phyloP scores from a whole-genome alignment of 768 basidiomycete species.

The Tylopilus rubrobrunneus region DNA sequence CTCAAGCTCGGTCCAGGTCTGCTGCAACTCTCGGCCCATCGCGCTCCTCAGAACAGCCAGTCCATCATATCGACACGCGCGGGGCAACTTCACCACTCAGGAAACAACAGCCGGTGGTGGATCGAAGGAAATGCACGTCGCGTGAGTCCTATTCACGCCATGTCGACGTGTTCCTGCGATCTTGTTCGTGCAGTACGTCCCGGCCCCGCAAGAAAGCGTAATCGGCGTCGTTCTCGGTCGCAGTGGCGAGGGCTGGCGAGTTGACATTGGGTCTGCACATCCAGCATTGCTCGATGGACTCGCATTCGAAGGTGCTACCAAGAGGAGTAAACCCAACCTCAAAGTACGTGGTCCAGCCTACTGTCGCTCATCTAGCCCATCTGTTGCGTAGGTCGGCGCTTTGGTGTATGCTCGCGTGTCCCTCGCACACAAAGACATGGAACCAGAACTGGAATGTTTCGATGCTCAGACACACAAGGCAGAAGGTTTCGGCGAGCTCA shows the following conservation, averaged over 20 bases:
- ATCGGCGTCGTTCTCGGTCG: slow-evolving; percentile 78
- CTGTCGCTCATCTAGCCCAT: slow-evolving; percentile 5
- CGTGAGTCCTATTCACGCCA: slow-evolving; percentile 44
- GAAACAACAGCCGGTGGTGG: slow-evolving; percentile 81
- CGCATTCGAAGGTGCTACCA: slow-evolving; percentile 95
- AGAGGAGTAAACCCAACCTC: slow-evolving; percentile 89
- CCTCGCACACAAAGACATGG: slow-evolving; percentile 95
- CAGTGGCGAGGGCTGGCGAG: slow-evolving; percentile 85
- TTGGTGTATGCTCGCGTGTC: slow-evolving; percentile 91
- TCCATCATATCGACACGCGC: slow-evolving; percentile 60
- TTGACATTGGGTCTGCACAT: slow-evolving; percentile 91
- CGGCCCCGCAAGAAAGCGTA: slow-evolving; percentile 85
- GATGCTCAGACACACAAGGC: slow-evolving; percentile 90
- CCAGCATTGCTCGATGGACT: slow-evolving; percentile 80
- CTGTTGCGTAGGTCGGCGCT: slow-evolving; percentile 67
- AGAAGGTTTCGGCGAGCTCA: slow-evolving; percentile 91
- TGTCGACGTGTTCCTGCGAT: background rate
- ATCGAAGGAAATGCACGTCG: slow-evolving; percentile 82
- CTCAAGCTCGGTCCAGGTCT: slow-evolving; percentile 87
- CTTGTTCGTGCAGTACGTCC: slow-evolving; percentile 65
- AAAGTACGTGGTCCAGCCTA: slow-evolving; percentile 50
- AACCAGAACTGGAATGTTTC: slow-evolving; percentile 95
- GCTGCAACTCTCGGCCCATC: slow-evolving; percentile 38
- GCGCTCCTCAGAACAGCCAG: slow-evolving; percentile 9
- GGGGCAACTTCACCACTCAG: slow-evolving; percentile 63